Evolutionary conservation across 2,329 filamentous ascomycete species (phyloP).

Genomic region (Corynespora cassiicola): DNA sequence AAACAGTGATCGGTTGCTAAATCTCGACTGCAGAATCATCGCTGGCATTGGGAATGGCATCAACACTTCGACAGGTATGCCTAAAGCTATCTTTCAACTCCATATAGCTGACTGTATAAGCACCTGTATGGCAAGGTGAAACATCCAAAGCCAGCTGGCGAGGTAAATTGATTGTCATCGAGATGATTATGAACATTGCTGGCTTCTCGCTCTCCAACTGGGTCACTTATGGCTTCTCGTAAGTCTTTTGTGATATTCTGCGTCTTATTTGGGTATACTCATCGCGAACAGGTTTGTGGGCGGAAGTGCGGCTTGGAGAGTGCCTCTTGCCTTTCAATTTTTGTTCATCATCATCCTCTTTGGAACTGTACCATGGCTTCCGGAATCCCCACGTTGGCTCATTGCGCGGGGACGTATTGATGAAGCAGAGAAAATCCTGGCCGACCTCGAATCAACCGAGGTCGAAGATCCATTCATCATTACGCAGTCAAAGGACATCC

Average conservation of each 20-base stretch:
- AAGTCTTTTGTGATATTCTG: constrained; percentile 24
- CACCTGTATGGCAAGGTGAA: constrained; percentile 61
- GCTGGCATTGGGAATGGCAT: constrained; percentile 59
- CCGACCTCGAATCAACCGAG: constrained; percentile 55
- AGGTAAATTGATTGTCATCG: constrained; percentile 55
- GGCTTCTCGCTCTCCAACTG: constrained; percentile 60
- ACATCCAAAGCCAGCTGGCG: constrained; percentile 53
- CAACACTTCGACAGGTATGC: constrained; percentile 56
- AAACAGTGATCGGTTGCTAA: too few relatives aligned
- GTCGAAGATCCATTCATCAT: constrained; percentile 51
- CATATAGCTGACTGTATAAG: constrained; percentile 42
- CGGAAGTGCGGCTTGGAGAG: constrained; percentile 25
- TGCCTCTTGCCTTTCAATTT: constrained; percentile 55
- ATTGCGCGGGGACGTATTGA: constrained; percentile 51
- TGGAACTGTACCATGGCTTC: constrained; percentile 55
- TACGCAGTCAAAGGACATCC: constrained; percentile 55
- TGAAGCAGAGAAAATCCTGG: constrained; percentile 57
- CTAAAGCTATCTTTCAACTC: constrained; percentile 25
- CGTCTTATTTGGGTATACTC: too few relatives aligned
- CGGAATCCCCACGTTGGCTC: constrained; percentile 56
- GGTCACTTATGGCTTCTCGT: constrained; percentile 60
- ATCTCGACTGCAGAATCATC: constrained; percentile 45
- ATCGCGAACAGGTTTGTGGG: constrained; percentile 16
- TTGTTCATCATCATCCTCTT: constrained; percentile 57
- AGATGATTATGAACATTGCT: constrained; percentile 59